Evolutionary conservation across 1,139 yeast genomes (phyloP), one percentile per base, ranked within the genome.

Genomic region (Magnusiomyces paraingens): DNA sequence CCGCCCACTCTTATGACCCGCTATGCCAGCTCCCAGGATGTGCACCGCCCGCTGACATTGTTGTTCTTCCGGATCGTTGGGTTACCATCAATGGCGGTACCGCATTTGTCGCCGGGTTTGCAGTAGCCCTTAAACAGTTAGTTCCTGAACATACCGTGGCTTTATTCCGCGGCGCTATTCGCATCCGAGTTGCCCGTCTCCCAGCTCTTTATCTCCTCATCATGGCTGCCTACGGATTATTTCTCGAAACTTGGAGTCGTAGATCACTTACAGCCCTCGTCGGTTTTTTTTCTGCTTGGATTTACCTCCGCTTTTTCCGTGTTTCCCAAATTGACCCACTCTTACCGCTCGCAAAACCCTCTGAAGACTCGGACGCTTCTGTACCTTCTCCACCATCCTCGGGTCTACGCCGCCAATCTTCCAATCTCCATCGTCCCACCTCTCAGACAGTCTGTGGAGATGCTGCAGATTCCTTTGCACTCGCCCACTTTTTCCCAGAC

Each of bases 391-490:
- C 50, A 8, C 45, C 40, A 1, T 52, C 52, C 12, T 51, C 50
- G 14, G 47, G 32, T 8, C 32, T 26, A 8, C 32, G 32, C 32
- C 32, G 32, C 32, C 32, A 26, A 8, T 26, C 32, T 8, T 26
- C 32, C 32, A 26, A 26, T 26, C 32, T 26, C 32, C 32, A 26
- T 8, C 4, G 32, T 4, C 32, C 32, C 32, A 26, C 32, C 32
- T 26, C 38, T n/a, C 38, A 26, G n/a, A 67, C 74, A 22, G 68
- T 82, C 29, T 71, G 78, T 42, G 97, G 97, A 47, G 96, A 90
- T 68, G 95, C 96, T 0, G 85, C 95, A 0, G 96, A 90, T 63
- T 86, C 95, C 0, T 91, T 91, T 74, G 83, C 87, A 55, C 74
- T 91, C 60, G 83, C 85, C 44, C 86, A 86, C 63, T 88, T 91